Base-by-base conservation (phyloP, 768 basidiomycete species). In the Hortiboletus flavorubellus region DNA sequence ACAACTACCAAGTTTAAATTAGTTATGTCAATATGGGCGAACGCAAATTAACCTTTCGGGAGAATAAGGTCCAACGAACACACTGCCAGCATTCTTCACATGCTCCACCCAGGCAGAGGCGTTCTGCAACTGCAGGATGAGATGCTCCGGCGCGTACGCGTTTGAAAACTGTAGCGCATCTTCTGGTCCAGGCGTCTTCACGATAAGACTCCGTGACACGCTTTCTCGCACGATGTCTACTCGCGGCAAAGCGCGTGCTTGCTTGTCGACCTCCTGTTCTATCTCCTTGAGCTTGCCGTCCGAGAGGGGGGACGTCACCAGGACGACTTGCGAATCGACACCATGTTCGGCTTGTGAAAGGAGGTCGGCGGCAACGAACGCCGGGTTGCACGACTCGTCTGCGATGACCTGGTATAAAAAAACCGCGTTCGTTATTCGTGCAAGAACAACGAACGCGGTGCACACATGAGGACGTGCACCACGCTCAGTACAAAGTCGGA, bases 331-430 rank as follows among this genome's bases (percentile, higher is more conserved):
- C 9, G 97, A 98, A 72, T 99, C 97, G 18, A 93, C 83, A 42
- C 97, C 97, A 69, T 99, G 97, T 71, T 99, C 97, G 8, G 96
- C 97, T 74, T 99, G 97, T 4, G 94, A 97, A 23, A 99, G 81
- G 15, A 99, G 82, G 68, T 99, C 97, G 6, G 97, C 95, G 10
- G 97, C 97, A 42, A 98, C 93, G 59, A 95, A 96, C 2, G 87
- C 84, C 2, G 95, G 86, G 64, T 89, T 85, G 60, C 86, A 86
- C 5, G 91, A 87, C 54, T 85, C 73, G 71, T 99, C 97, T 29
- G 94, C 93, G 56, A 99, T 91, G 53, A 98, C 94, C 96, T 98
- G 60, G 1, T 30, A 48, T 34, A 16, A 21, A 59, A 21, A 46
- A 52, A 58, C 66, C 55, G 62, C 58, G 63, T 64, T 62, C 63